Evolutionary conservation across 768 basidiomycete species (phyloP), one percentile per base, ranked within the genome.

Genomic region (Galerina marginata): DNA sequence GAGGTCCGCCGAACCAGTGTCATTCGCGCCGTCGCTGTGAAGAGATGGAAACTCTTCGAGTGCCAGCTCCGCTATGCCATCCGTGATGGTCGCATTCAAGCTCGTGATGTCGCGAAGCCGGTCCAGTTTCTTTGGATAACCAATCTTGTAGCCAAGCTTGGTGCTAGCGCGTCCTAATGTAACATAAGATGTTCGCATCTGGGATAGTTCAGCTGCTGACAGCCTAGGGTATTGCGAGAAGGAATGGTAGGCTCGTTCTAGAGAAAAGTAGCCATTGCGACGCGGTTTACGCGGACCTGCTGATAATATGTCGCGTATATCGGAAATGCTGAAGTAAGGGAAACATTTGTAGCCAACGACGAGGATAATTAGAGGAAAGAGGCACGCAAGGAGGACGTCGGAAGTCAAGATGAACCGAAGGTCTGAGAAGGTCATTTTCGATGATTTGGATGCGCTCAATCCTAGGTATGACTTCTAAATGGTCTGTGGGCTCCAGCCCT

Each of bases 121-220:
- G 14, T 82, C 75, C 14, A 89, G 73, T 67, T 89, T 89, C 20
- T 69, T 71, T 4, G 81, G 72, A 65, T 89, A 89, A 1, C 85
- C 83, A 44, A 88, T 76, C 16, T 74, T 75, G 67, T 79, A 79
- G 0, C 80, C 84, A 4, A 86, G 66, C 9, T 80, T 79, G 65
- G 80, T 85, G 65, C 84, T 80, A 0, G 68, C 68, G 5, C 83
- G 75, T 15, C 77, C 73, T 36, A 85, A 73, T n/a, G 74, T 71
- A 6, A 65, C 65, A 60, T 85, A 87, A 0, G 82, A 78, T 0
- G 62, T 60, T 33, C 77, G 78, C 74, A 84, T 83, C 2, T 67
- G 65, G 2, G 69, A 50, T 0, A 82, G 67, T 58, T 86, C 86
- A 23, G 62, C 58, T n/a, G 62, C 61, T 6, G 84, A 77, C 2